A percentile compares a stretch with the other conserved stretches of the same genome.
phyloP scores from a whole-genome alignment of 768 basidiomycete genomes.

The Ephemerocybe angulata region DNA sequence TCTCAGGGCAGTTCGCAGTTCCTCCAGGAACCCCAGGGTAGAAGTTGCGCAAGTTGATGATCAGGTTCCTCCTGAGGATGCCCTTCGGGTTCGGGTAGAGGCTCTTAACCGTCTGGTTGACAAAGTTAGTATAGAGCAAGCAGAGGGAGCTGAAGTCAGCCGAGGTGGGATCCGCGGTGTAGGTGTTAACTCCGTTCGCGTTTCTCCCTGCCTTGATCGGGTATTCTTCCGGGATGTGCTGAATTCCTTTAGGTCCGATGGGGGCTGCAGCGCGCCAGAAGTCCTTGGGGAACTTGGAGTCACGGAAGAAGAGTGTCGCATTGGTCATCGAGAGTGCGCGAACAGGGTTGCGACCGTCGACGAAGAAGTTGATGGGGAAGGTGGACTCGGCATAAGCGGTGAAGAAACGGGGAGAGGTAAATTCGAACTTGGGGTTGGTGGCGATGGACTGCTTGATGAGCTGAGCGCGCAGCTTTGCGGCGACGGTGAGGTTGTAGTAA shows the following conservation, averaged over 20 bases:
- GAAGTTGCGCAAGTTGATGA: slow-evolving; percentile 12
- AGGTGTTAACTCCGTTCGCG: slow-evolving; percentile 11
- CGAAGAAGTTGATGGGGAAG: slow-evolving; percentile 16
- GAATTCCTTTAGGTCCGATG: slow-evolving; percentile 1
- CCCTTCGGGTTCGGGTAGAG: slow-evolving; percentile 19
- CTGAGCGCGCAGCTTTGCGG: slow-evolving; percentile 13
- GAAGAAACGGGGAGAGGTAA: slow-evolving; percentile 13
- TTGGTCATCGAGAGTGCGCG: slow-evolving; percentile 11
- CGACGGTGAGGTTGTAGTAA: slow-evolving; percentile 17
- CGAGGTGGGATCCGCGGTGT: slow-evolving; percentile 12
- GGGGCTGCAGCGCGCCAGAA: slow-evolving; percentile 13
- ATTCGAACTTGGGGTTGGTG: slow-evolving; percentile 17
- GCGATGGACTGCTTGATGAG: slow-evolving; percentile 20
- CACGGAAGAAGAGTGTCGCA: slow-evolving; percentile 17
- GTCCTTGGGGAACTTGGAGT: slow-evolving; percentile 15
- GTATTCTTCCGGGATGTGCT: slow-evolving; percentile 2
- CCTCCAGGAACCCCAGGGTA: slow-evolving; percentile 2
- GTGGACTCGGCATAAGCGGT: slow-evolving; percentile 14
- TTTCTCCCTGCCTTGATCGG: slow-evolving; percentile 16
- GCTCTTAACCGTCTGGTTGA: slow-evolving; percentile 11
- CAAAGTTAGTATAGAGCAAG: slow-evolving; percentile 14
- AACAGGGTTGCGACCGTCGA: slow-evolving; percentile 16
- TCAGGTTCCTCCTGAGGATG: slow-evolving; percentile 11
- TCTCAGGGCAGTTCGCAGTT: slow-evolving; percentile 8
- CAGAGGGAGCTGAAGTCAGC: slow-evolving; percentile 12